Evolutionary conservation across 352 stramenopile species (phyloP), one percentile per base, ranked within the genome.

Genomic region (Globisporangium iwayamae): DNA sequence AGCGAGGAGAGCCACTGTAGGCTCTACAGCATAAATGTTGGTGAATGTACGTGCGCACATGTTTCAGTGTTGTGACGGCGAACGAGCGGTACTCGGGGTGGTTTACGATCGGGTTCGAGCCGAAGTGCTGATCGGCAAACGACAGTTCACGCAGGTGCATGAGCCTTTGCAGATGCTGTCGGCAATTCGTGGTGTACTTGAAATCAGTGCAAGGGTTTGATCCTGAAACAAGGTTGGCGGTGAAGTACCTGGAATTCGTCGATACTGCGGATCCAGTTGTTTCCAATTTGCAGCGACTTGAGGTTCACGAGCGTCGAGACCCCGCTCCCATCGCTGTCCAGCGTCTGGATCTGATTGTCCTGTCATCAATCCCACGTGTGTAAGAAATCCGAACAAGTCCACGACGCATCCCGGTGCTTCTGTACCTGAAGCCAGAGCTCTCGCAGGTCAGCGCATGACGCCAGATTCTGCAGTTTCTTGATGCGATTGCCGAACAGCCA

Each of bases 41-140:
- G 25, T 28, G 34, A 30, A 6, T 47, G 3, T 34, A 38, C 11
- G 16, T 48, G 10, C 52, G 18, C 65, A 96, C 79, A 51, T 89
- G 74, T 7, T 75, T 85, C n/a, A 96, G 61, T 10, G 75, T 74
- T 5, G 84, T 79, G n/a, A 96, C 63, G 4, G 81, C 75, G 32
- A 87, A 79, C 8, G 71, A 69, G 9, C 86, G 81, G 69, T 97
- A 97, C 30, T 91, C 83, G 20, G 76, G 76, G 25, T 87, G 77
- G 14, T 45, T 52, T 3, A 83, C 70, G 22, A 96, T 76, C 46
- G 87, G 87, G 56, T 93, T 96, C 1, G 73, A 75, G 2, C 90
- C 90, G 65, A 96, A 97, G 59, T 96, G 85, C 8, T 85, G 78
- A 60, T 96, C 88, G n/a, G 72, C 11, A 28, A 97, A 84, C 3